These are phyloP conservation scores for Trametes cubensis DNA, from an alignment of 768 basidiomycete genomes.

Conservation along the genomic window DNA sequence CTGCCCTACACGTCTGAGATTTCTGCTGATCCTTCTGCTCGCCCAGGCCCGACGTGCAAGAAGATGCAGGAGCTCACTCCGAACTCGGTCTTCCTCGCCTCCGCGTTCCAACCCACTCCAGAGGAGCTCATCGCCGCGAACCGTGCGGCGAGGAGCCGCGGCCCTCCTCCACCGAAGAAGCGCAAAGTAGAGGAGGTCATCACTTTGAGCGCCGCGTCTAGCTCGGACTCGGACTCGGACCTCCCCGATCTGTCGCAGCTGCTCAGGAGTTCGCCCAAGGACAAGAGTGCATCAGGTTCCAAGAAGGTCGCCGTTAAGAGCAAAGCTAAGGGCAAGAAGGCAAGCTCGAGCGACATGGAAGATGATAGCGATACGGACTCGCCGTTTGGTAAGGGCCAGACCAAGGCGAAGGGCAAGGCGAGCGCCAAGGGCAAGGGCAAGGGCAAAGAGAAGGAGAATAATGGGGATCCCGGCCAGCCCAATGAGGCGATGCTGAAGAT, in stretches of 20 bases:
- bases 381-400: not conserved
- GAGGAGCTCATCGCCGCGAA: conserved; percentile 53
- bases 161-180: conserved; percentile 12
- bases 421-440: conserved; percentile 34
- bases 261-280: conserved; percentile 24
- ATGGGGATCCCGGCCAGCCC: conserved; percentile 21
- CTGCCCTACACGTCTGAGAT: not conserved
- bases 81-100: conserved; percentile 57
- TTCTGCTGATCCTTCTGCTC: not conserved
- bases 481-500: conserved; percentile 43
- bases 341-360: not conserved
- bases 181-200: conserved; percentile 24
- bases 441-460: conserved; percentile 34
- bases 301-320: conserved; percentile 1
- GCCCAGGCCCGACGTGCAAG: conserved; percentile 67
- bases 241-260: conserved; percentile 51
- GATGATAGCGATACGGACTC: conserved; percentile 8
- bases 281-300: not conserved
- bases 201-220: conserved; percentile 23
- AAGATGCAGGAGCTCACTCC: conserved; percentile 58
- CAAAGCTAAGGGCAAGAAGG: not conserved
- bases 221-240: conserved; percentile 44
- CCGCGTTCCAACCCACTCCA: conserved; percentile 69
- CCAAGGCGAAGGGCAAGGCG: conserved; percentile 2
- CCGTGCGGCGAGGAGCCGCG: conserved; percentile 35